Evolutionary conservation across 306 rosid genomes (phyloP).

Genomic region (Notholithocarpus densiflorus): DNA sequence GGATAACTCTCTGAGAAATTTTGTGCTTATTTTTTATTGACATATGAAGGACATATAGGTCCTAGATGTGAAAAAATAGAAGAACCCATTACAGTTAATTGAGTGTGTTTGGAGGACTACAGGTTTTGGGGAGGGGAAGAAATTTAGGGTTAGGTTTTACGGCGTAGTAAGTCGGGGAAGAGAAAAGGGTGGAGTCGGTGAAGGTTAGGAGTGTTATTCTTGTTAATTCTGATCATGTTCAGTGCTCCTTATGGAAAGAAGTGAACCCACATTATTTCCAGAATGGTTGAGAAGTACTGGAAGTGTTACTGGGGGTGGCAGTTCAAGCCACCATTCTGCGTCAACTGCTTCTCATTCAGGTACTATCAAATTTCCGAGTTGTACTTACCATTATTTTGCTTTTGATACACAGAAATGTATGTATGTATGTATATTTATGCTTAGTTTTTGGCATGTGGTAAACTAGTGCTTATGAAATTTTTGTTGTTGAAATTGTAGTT

Average conservation of each 20-base stretch:
- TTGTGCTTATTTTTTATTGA: background rate
- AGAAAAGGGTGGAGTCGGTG: constrained; percentile 42
- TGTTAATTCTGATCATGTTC: constrained; percentile 70
- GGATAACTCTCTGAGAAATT: constrained; percentile 7
- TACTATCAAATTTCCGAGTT: constrained; percentile 16
- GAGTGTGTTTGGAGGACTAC: constrained; percentile 25
- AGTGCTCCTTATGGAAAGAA: constrained; percentile 92
- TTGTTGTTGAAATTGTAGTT: background rate
- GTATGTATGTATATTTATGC: background rate
- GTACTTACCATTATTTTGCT: background rate
- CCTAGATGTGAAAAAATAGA: background rate
- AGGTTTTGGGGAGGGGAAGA: constrained; percentile 13
- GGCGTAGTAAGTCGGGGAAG: constrained; percentile 12
- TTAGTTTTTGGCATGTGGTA: background rate
- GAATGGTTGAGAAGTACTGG: constrained; percentile 98
- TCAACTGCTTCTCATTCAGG: constrained; percentile 72
- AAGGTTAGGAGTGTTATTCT: constrained; percentile 39
- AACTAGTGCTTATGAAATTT: background rate
- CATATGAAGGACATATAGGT: background rate
- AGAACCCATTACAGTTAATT: background rate
- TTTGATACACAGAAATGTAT: background rate
- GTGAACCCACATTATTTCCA: constrained; percentile 99
- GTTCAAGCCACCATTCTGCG: constrained; percentile 81
- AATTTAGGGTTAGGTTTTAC: constrained; percentile 9
- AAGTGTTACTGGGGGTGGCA: constrained; percentile 78